Base-by-base conservation (phyloP, 306 rosid genomes). In the Vachellia pachyceras region DNA sequence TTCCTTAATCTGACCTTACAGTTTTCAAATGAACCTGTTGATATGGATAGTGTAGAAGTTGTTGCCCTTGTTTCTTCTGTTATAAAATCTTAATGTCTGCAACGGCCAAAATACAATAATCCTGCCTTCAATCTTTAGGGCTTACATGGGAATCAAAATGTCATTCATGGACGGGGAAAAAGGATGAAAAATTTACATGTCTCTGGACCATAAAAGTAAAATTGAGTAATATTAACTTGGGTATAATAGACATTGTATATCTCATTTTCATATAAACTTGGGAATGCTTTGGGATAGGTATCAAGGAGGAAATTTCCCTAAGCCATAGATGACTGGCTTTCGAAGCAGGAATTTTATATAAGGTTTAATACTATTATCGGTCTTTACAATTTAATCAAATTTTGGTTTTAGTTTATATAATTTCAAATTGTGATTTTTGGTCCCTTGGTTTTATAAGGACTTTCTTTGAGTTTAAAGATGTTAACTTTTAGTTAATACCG, bases 21-120 rank as follows among this genome's bases (percentile, higher is more conserved):
- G 67, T 41, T 69, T 80, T 64, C 40, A 33, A 50, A 36, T 44
- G 72, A 82, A 61, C 65, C 42, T 33, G 50, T 77, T 81, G 79
- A 37, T 44, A 23, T 77, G 10, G 73, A 13, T 64, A 37, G n/a
- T 71, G 54, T 10, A 36, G 7, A 58, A 49, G 69, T 42, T 61
- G 73, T 77, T 78, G 69, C 54, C 15, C 63, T 29, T 18, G 33
- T 44, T 75, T 66, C 14, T 3, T 17, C 5, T 50, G 58, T 50
- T 50, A 6, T 17, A 18, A 50, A 50, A 50, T 50, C 0, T 7
- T 54, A 25, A 54, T 52, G 10, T 52, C n/a, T 36, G 45, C 41
- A 5, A 18, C 17, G 15, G 50, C 35, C 50, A 40, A 40, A 40
- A 10, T 4, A n/a, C 15, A 23, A 40, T 39, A 40, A 40, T 39